Conservation (phyloP, 148 eudicot species). For the Diospyros lotus region DNA sequence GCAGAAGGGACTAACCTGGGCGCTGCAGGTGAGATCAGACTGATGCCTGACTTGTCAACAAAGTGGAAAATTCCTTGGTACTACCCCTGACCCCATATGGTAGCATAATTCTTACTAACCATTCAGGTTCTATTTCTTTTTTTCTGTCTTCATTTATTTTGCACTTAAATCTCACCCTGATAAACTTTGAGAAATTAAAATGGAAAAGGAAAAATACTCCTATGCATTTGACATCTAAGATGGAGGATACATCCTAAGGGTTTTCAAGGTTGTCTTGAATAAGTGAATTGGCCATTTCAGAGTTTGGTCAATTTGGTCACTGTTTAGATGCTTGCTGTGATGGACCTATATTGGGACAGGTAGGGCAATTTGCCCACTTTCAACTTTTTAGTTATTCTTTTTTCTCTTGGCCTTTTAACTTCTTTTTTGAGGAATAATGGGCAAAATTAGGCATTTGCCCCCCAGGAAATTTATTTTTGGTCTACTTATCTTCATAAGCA, state of each 20-base stretch:
- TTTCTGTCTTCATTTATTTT: not conserved
- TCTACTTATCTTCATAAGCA: too few species aligned
- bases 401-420: too few species aligned
- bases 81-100: not conserved
- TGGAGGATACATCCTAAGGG: not conserved
- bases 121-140: not conserved
- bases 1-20: slow-evolving; percentile 70
- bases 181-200: not conserved
- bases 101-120: not conserved
- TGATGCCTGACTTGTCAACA: slow-evolving; percentile 84
- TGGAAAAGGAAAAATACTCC: not conserved
- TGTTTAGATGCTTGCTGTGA: too few species aligned
- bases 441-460: too few species aligned
- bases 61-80: slow-evolving; percentile 85
- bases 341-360: too few species aligned
- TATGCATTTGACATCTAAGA: not conserved
- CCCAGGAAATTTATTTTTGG: too few species aligned
- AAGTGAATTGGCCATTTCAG: not conserved
- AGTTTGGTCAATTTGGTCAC: not conserved
- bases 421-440: too few species aligned
- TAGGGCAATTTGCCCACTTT: too few species aligned
- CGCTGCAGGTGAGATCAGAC: slow-evolving; percentile 87
- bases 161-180: not conserved
- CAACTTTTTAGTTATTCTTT: too few species aligned
- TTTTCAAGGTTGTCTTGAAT: not conserved